Percentiles rank a stretch among this genome's conserved stretches.
Evolutionary conservation across 306 rosid genomes (phyloP).

Genomic region (Aeschynomene evenia): DNA sequence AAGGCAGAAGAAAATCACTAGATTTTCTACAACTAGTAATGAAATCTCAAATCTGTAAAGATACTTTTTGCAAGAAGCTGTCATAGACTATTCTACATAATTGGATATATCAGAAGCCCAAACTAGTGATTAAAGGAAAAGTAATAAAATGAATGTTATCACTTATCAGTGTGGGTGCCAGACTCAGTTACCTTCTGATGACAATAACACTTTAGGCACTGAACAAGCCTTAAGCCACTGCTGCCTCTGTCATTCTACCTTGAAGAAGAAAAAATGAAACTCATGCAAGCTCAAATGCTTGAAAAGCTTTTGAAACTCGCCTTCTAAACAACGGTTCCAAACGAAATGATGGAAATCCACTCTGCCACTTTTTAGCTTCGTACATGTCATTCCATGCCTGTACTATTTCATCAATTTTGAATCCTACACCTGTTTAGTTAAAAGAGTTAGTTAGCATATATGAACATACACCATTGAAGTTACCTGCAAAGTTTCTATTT

Average conservation of each 20-base stretch:
- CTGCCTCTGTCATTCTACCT: constrained; percentile 22
- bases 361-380: constrained; percentile 74
- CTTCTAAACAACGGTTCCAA: constrained; percentile 78
- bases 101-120: neutral
- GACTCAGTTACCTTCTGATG: constrained; percentile 47
- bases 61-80: constrained; percentile 20
- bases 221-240: constrained; percentile 28
- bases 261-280: constrained; percentile 20
- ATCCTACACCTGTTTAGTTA: constrained; percentile 60
- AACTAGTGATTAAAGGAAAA: constrained; percentile 2
- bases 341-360: constrained; percentile 77
- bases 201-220: constrained; percentile 30
- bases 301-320: constrained; percentile 63
- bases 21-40: neutral
- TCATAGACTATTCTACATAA: constrained; percentile 14
- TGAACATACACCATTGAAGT: neutral
- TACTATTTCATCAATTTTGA: constrained; percentile 79
- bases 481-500: constrained; percentile 10
- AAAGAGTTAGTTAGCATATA: constrained; percentile 16
- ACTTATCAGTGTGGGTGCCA: neutral
- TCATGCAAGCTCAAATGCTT: constrained; percentile 70
- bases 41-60: neutral
- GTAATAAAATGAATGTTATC: neutral
- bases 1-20: constrained; percentile 1
- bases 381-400: constrained; percentile 90